These are phyloP conservation scores for Annulohypoxylon nitens DNA, from an alignment of 495 filamentous ascomycete genomes.

Conservation along the genomic window DNA sequence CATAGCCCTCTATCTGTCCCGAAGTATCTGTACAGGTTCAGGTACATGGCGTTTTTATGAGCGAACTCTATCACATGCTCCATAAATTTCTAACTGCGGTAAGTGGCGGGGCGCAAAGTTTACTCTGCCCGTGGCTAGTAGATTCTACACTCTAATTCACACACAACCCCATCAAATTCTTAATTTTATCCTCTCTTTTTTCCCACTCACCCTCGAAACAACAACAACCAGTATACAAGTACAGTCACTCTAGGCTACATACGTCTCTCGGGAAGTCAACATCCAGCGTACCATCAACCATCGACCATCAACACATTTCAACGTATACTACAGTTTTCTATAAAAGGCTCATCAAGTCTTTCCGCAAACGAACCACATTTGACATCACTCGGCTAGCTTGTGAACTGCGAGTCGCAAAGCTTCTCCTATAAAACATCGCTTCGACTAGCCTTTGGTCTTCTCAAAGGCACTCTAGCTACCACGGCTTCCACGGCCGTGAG, in stretches of 20 bases:
- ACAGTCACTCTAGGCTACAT: slow-evolving; percentile 1
- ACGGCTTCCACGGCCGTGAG: slow-evolving; percentile 79
- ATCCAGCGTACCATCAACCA: slow-evolving; percentile 2
- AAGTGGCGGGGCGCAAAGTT: slow-evolving; percentile 20
- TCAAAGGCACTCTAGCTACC: slow-evolving; percentile 74
- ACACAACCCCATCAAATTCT: slow-evolving; percentile 41
- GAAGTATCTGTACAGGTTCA: neutral
- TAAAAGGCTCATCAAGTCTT: neutral
- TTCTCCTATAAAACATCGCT: neutral
- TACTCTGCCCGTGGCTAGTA: slow-evolving; percentile 4
- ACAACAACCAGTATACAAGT: slow-evolving; percentile 14
- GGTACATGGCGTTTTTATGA: neutral
- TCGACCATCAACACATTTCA: neutral
- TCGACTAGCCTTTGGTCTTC: slow-evolving; percentile 73
- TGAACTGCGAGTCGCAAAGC: slow-evolving; percentile 31
- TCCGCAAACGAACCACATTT: slow-evolving; percentile 6
- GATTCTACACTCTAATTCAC: slow-evolving; percentile 25
- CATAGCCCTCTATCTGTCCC: neutral
- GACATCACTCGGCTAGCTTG: slow-evolving; percentile 16
- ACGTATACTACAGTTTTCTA: neutral
- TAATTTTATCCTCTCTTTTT: slow-evolving; percentile 26
- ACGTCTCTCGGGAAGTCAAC: slow-evolving; percentile 3
- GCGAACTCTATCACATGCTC: slow-evolving; percentile 41
- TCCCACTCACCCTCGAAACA: slow-evolving; percentile 12
- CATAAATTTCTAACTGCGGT: slow-evolving; percentile 32